Evolutionary conservation across 2,329 filamentous ascomycete species (phyloP).

Genomic region (Cytospora piceae): DNA sequence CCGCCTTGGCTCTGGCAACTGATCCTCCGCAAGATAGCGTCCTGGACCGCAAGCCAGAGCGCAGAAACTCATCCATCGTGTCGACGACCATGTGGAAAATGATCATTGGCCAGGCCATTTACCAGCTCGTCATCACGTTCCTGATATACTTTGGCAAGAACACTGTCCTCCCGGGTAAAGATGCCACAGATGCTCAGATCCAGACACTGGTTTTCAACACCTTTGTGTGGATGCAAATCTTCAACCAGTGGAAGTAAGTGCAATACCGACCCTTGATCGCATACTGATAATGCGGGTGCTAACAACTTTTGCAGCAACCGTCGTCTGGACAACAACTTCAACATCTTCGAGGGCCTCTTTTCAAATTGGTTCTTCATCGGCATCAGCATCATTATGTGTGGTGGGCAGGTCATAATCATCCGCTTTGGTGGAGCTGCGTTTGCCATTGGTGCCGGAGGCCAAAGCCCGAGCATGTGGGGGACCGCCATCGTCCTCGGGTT

Average conservation of each 20-base stretch:
- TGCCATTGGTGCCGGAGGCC: constrained; percentile 62
- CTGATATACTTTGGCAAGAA: constrained; percentile 68
- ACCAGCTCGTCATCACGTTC: constrained; percentile 80
- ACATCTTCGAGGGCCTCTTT: constrained; percentile 87
- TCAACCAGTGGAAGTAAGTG: constrained; percentile 92
- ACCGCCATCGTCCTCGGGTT: constrained; percentile 83
- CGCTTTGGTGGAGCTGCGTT: constrained; percentile 85
- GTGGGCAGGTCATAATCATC: constrained; percentile 86
- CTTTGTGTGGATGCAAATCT: constrained; percentile 99
- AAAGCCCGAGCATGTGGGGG: constrained; percentile 81
- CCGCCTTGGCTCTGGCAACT: constrained; percentile 84
- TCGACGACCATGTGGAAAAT: constrained; percentile 98
- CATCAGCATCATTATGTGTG: constrained; percentile 87
- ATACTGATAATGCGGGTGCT: constrained; percentile 16
- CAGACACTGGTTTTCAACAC: constrained; percentile 93
- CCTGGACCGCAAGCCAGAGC: constrained; percentile 73
- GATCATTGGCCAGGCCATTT: constrained; percentile 91
- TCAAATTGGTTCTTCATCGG: constrained; percentile 87
- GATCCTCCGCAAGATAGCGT: constrained; percentile 86
- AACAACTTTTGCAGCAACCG: constrained; percentile 64
- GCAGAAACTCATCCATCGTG: constrained; percentile 65
- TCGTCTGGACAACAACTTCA: constrained; percentile 90
- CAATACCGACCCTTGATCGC: neutral
- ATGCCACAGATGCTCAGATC: constrained; percentile 54
- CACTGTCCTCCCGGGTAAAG: constrained; percentile 43